Evolutionary conservation across 2,329 filamentous ascomycete species (phyloP).

Genomic region (Colletotrichum sp.): DNA sequence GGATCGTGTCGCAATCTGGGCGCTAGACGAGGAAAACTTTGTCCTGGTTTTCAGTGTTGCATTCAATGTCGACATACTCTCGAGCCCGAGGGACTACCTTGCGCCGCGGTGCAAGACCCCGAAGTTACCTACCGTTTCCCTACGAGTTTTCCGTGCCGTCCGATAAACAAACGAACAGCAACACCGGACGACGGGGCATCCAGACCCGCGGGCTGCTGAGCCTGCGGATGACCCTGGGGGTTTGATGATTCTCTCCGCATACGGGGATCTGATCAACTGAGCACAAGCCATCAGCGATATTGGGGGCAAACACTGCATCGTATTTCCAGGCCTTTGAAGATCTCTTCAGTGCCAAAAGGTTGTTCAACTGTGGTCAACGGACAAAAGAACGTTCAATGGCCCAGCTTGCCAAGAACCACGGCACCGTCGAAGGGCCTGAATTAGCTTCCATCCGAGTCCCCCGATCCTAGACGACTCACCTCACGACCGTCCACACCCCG

Average conservation of each 20-base stretch:
- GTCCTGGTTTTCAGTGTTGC: not conserved
- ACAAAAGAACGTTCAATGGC: not conserved
- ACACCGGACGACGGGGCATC: not conserved
- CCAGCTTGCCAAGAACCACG: not conserved
- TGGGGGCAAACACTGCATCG: not conserved
- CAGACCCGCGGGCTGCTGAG: not conserved
- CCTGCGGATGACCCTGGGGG: not conserved
- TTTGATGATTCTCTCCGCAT: not conserved
- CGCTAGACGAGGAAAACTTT: not conserved
- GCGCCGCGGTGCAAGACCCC: not conserved
- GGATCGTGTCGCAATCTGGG: not conserved
- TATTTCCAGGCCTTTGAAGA: not conserved
- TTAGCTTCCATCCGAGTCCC: conserved; percentile 11
- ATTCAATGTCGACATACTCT: not conserved
- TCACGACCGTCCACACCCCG: not conserved
- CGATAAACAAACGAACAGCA: not conserved
- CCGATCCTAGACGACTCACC: not conserved
- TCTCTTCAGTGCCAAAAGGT: no score
- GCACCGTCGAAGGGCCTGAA: conserved; percentile 6
- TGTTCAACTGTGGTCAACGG: not conserved
- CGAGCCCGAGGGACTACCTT: not conserved
- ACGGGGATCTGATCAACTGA: not conserved
- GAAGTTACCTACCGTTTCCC: not conserved
- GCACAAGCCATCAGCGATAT: not conserved
- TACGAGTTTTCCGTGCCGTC: not conserved